These are phyloP conservation scores for Colletotrichum karsti DNA, from an alignment of 2,329 filamentous ascomycete species.

Conservation along the genomic window DNA sequence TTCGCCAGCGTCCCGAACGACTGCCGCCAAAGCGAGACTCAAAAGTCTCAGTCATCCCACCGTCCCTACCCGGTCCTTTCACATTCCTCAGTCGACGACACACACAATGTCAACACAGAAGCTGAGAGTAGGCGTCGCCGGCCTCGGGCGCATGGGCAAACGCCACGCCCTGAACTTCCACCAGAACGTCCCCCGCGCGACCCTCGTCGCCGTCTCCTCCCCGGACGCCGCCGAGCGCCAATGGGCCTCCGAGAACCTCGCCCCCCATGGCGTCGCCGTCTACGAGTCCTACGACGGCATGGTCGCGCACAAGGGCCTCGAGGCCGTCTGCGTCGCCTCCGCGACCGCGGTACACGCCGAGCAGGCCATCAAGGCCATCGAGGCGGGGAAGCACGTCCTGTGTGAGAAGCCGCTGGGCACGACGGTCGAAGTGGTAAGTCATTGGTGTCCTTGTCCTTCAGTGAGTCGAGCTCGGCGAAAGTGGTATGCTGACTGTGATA, in stretches of 20 bases:
- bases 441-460: constrained; percentile 10
- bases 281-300: constrained; percentile 57
- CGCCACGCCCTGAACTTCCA: constrained; percentile 60
- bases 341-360: constrained; percentile 64
- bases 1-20: not conserved
- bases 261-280: constrained; percentile 51
- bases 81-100: not conserved
- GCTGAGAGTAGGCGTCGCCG: constrained; percentile 54
- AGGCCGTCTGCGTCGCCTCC: constrained; percentile 51
- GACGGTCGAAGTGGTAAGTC: constrained; percentile 65
- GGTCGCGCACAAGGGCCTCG: constrained; percentile 43
- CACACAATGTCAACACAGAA: constrained; percentile 34
- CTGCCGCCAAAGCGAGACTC: no score
- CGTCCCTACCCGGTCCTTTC: not conserved
- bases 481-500: not conserved
- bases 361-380: constrained; percentile 64
- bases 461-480: no score
- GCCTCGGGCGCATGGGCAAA: constrained; percentile 61
- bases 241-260: constrained; percentile 53
- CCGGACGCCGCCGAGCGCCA: constrained; percentile 52
- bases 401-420: constrained; percentile 70
- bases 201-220: constrained; percentile 58
- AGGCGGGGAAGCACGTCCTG: constrained; percentile 62
- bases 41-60: no score
- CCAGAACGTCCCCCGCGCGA: constrained; percentile 52